Evolutionary conservation across 2,329 filamentous ascomycete genomes (phyloP), one percentile per base, ranked within the genome.

Genomic region (Penicillium paneum): DNA sequence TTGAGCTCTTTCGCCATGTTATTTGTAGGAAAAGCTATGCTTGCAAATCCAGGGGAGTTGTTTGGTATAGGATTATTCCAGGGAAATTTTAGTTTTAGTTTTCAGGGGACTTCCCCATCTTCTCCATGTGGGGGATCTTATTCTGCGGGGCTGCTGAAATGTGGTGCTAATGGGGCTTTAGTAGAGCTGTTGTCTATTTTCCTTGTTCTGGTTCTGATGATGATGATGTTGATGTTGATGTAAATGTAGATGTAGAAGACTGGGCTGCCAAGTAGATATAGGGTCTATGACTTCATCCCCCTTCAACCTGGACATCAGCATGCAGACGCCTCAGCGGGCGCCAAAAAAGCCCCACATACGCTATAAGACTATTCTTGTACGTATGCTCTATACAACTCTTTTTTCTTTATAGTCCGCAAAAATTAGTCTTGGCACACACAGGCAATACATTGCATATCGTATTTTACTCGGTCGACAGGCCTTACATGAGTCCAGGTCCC

Each of bases 1-100:
- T 59, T 55, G 21, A 63, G 60, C 34, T 62, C 44, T 28, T 35
- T 51, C 8, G 54, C 34, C 60, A 63, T 59, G 24, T 7, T 55
- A 32, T 39, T 29, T 19, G 32, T 11, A 7, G 17, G 8, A 15
- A 26, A 40, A 8, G 28, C 5, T 49, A 13, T 21, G 13, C 5
- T 31, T 10, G n/a, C 2, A 8, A 8, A 10, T 11, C 8, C 1
- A 7, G 35, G n/a, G 8, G 17, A 40, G 6, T 26, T 49, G 8
- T 12, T 48, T 29, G 12, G 12, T 26, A 19, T 26, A 10, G 21
- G 17, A 2, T 13, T 21, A 29, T 21, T 31, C 3, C 29, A 13
- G 31, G 13, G 31, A 15, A 34, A 1, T 2, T 11, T 34, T 29
- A 19, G 12, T 28, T 28, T 28, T 28, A 8, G 6, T 28, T 28